phyloP scores from a whole-genome alignment of 2,329 filamentous ascomycete genomes.

The Hymenoscyphus repandus region DNA sequence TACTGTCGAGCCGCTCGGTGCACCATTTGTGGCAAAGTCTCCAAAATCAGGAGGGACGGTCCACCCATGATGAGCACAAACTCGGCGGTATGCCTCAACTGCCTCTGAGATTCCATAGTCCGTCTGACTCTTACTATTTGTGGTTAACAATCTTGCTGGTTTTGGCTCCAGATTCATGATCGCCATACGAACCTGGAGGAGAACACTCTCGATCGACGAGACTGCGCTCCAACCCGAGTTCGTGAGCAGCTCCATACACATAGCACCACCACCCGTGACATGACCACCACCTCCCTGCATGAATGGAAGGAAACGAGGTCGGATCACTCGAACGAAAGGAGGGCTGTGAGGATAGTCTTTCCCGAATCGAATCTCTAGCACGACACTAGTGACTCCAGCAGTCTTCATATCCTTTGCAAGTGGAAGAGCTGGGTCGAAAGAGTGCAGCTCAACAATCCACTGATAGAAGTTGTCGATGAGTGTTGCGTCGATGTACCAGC shows the following conservation, averaged over 20 bases:
- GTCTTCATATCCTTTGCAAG: slow-evolving; percentile 70
- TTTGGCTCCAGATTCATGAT: slow-evolving; percentile 62
- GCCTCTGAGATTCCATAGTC: slow-evolving; percentile 69
- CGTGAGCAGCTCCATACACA: slow-evolving; percentile 81
- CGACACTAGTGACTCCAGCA: slow-evolving; percentile 57
- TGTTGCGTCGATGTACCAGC: slow-evolving; percentile 73
- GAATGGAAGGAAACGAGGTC: slow-evolving; percentile 73
- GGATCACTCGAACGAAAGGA: slow-evolving; percentile 78
- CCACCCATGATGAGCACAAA: slow-evolving; percentile 69
- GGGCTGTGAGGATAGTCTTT: slow-evolving; percentile 70
- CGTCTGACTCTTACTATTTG: slow-evolving; percentile 1
- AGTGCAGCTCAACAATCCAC: slow-evolving; percentile 87
- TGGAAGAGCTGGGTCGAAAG: slow-evolving; percentile 64
- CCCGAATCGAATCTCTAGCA: slow-evolving; percentile 79
- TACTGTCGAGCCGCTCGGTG: background rate
- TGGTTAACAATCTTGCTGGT: slow-evolving; percentile 61
- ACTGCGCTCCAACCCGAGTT: slow-evolving; percentile 76
- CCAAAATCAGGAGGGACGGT: slow-evolving; percentile 57
- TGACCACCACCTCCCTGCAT: slow-evolving; percentile 73
- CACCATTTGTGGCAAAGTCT: slow-evolving; percentile 15
- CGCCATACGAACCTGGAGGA: slow-evolving; percentile 76
- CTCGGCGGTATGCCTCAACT: slow-evolving; percentile 65
- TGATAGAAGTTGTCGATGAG: slow-evolving; percentile 63
- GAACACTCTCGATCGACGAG: slow-evolving; percentile 68
- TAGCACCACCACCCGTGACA: slow-evolving; percentile 75